These are phyloP conservation scores for Camellia oleifera DNA, from an alignment of 179 eudicot genomes.

Conservation along the genomic window DNA sequence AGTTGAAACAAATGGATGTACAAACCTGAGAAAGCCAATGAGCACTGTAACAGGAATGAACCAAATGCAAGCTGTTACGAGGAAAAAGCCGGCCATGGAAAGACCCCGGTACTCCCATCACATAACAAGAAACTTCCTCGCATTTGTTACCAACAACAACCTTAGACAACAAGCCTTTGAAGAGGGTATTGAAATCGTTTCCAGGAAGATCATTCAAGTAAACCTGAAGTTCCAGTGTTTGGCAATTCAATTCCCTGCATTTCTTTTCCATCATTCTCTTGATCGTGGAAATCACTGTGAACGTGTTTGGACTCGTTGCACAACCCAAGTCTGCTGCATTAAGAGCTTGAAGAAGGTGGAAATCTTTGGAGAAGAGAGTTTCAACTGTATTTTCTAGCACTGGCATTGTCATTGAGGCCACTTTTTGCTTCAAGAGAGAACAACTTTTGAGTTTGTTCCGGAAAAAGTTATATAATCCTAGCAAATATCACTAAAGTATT, in stretches of 20 bases:
- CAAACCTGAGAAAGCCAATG: slow-evolving; percentile 18
- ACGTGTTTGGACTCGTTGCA: slow-evolving; percentile 10
- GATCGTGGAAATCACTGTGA: neutral
- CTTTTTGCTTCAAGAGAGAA: neutral
- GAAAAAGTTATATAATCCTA: too few species aligned
- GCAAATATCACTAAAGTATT: too few species aligned
- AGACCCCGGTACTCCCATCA: slow-evolving; percentile 14
- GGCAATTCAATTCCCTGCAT: slow-evolving; percentile 4
- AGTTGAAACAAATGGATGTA: neutral
- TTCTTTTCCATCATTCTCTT: neutral
- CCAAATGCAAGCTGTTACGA: neutral
- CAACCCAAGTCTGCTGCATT: slow-evolving; percentile 12
- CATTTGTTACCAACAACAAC: too few species aligned
- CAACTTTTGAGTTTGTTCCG: neutral
- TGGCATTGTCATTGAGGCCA: slow-evolving; percentile 2
- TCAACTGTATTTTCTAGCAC: neutral
- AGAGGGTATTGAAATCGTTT: slow-evolving; percentile 13
- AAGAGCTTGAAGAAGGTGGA: neutral
- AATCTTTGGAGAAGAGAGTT: slow-evolving; percentile 9
- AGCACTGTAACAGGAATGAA: slow-evolving; percentile 10
- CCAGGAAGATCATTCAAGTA: slow-evolving; percentile 16
- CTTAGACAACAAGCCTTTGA: neutral
- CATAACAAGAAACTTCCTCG: neutral
- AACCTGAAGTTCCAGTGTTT: slow-evolving; percentile 5
- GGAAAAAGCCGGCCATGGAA: slow-evolving; percentile 18